Conservation (phyloP, 306 rosid genomes). For the Fagus sylvatica region DNA sequence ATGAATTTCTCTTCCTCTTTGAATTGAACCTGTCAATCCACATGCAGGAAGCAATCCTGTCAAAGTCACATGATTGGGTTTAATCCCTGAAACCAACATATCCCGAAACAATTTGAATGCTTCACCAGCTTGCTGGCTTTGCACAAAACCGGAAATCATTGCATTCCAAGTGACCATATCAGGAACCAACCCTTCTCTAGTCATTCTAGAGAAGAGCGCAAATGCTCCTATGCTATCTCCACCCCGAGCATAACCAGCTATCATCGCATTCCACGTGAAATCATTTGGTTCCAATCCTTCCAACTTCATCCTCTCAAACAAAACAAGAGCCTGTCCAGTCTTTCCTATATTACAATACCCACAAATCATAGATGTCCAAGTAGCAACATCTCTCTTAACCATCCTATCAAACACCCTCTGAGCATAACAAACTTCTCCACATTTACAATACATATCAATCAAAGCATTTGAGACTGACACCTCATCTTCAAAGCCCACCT, state of each 20-base stretch:
- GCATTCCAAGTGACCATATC: conserved; percentile 70
- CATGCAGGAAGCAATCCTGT: conserved; percentile 60
- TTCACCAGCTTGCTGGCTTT: conserved; percentile 37
- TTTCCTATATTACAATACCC: conserved; percentile 50
- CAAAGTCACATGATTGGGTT: conserved; percentile 54
- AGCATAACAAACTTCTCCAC: conserved; percentile 46
- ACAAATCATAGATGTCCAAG: conserved; percentile 65
- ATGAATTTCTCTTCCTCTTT: conserved; percentile 59
- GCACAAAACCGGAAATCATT: conserved; percentile 53
- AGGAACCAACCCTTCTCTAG: conserved; percentile 43
- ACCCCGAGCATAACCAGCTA: conserved; percentile 53
- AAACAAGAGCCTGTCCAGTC: conserved; percentile 33
- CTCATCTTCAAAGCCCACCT: conserved; percentile 43
- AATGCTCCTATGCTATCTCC: conserved; percentile 36
- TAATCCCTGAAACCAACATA: conserved; percentile 46
- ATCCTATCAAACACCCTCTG: conserved; percentile 49
- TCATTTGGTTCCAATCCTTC: conserved; percentile 62
- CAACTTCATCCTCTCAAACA: conserved; percentile 68
- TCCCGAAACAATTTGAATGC: conserved; percentile 41
- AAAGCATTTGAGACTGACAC: conserved; percentile 46
- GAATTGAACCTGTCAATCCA: conserved; percentile 44
- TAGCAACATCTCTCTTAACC: conserved; percentile 54
- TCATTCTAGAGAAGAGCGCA: conserved; percentile 50
- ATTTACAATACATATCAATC: conserved; percentile 65
- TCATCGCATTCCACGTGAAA: conserved; percentile 68